A percentile compares a stretch with the other conserved stretches of the same genome.
Conservation (phyloP, 495 filamentous ascomycete species). For the Aspergillus indologenus region DNA sequence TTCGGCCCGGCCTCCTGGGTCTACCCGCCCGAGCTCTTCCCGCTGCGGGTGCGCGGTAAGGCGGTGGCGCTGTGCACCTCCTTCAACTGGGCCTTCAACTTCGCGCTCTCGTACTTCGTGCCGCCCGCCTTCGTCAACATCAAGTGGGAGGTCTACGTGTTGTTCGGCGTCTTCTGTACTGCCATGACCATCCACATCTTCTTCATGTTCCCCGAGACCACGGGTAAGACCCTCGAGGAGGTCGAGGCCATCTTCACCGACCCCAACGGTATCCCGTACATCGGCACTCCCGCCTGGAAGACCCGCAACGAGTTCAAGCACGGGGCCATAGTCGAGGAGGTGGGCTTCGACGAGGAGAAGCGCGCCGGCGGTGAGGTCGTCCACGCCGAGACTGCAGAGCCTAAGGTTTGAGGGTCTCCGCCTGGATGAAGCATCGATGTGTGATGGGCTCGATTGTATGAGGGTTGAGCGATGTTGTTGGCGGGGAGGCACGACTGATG, state of each 20-base stretch:
- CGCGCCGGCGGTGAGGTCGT: constrained; percentile 11
- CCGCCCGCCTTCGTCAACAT: constrained; percentile 73
- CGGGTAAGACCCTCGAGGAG: constrained; percentile 79
- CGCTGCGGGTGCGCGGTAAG: constrained; percentile 60
- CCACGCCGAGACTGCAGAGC: constrained; percentile 14
- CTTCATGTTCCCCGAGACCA: constrained; percentile 80
- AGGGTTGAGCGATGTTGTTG: not conserved
- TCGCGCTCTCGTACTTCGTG: constrained; percentile 74
- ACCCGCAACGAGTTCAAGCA: constrained; percentile 43
- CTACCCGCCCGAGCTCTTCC: constrained; percentile 68
- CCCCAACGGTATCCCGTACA: constrained; percentile 53
- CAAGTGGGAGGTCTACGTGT: constrained; percentile 67
- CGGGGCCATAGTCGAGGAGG: constrained; percentile 15
- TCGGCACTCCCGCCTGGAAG: constrained; percentile 68
- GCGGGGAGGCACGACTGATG: not conserved
- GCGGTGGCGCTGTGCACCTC: constrained; percentile 70
- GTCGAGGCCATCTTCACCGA: constrained; percentile 68
- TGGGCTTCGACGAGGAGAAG: constrained; percentile 25
- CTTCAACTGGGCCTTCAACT: constrained; percentile 78
- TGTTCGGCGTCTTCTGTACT: constrained; percentile 75
- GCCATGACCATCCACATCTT: constrained; percentile 71
- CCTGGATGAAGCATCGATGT: too few species aligned
- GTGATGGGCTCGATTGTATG: too few species aligned
- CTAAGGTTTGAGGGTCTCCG: not conserved
- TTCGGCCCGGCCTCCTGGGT: constrained; percentile 68